Evolutionary conservation across 208 protist genomes (phyloP).

Genomic region (Leishmania mexicana): DNA sequence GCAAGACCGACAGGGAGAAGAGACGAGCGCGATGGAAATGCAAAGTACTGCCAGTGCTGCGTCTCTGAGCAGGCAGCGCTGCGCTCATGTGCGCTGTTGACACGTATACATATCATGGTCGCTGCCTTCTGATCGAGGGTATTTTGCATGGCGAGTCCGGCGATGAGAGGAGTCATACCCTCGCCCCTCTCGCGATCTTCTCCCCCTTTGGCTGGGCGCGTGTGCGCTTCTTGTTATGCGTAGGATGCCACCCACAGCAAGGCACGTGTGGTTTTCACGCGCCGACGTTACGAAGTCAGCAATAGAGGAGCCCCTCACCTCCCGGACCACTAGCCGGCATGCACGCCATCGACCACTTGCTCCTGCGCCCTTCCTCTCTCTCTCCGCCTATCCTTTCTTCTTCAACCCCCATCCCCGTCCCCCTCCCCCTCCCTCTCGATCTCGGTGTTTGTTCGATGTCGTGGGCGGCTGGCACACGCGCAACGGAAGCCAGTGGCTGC

Average conservation of each 20-base stretch:
- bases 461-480: not conserved
- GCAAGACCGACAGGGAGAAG: not conserved
- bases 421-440: not conserved
- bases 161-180: not conserved
- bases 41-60: not conserved
- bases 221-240: not conserved
- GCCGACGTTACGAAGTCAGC: not conserved
- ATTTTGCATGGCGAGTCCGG: not conserved
- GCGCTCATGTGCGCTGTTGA: not conserved
- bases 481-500: not conserved
- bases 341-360: too few species aligned
- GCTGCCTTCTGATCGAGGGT: not conserved
- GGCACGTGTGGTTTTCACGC: not conserved
- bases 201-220: not conserved
- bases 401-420: not conserved
- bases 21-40: not conserved
- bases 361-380: too few species aligned
- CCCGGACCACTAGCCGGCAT: too few species aligned
- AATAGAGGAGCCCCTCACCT: not conserved
- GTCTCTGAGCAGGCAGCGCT: not conserved
- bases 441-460: not conserved
- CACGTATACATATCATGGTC: not conserved
- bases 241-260: not conserved
- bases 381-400: too few species aligned
- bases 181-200: not conserved